Base-by-base conservation (phyloP, 2,329 filamentous ascomycete genomes). In the Verticillium nonalfalfae region DNA sequence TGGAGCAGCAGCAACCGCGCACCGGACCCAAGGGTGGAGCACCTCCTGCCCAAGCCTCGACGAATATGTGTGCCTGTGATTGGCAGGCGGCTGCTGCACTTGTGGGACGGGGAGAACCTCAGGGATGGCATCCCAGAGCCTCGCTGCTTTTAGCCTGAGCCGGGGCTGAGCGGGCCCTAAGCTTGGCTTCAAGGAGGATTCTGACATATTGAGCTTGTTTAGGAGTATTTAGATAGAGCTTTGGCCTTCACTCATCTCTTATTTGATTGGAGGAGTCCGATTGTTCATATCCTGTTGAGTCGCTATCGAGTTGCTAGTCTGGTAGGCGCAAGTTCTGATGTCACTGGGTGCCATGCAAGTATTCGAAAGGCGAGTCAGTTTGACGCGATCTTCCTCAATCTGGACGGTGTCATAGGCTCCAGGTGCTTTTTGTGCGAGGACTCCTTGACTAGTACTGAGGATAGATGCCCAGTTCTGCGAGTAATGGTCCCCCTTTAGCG, bases 251-350 rank as follows among this genome's bases (percentile, higher is more conserved):
- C 4, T 4, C 4, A 31, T 31, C 5, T 4, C 26, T 3, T 31
- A 4, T 4, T 4, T 31, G 4, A 31, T 31, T 4, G 4, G 3
- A 31, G 26, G 4, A 31, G 26, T 31, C 26, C 26, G 26, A 1
- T 31, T 4, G 4, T 68, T 68, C 18, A 70, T 65, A 66, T 69
- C 63, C 62, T 66, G 55, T 56, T 68, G 55, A 33, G 63, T 67
- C 54, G 59, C 58, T 31, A 66, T 13, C 3, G 61, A 60, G 34
- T 63, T 59, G n/a, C 34, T 65, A 26, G 45, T 52, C 21, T 63
- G 26, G 14, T 52, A 54, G n/a, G 65, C 18, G 61, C 66, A 65
- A 9, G 61, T 64, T 31, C 40, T 50, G 35, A 68, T 67, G 11
- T 65, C 61, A 33, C 61, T 65, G 13, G 61, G 62, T 3, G 63